phyloP scores from a whole-genome alignment of 2,329 filamentous ascomycete genomes.

The Acarospora socialis region DNA sequence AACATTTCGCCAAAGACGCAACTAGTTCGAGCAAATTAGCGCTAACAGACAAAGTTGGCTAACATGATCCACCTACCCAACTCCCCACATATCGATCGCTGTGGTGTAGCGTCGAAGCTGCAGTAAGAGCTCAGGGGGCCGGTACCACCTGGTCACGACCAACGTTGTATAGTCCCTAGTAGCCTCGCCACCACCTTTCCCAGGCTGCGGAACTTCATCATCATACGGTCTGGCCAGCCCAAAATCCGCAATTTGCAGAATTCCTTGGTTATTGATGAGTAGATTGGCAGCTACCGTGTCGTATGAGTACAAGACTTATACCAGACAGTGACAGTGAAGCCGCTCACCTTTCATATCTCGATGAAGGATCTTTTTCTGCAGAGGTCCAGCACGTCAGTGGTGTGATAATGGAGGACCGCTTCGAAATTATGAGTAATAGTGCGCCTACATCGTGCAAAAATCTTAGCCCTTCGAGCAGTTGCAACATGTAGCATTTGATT shows the following conservation, averaged over 20 bases:
- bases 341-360: conserved; percentile 73
- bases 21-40: conserved; percentile 31
- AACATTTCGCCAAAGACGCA: conserved; percentile 99
- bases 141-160: conserved; percentile 94
- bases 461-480: conserved; percentile 74
- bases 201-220: conserved; percentile 61
- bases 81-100: conserved; percentile 96
- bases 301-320: neutral
- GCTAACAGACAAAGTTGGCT: neutral
- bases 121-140: conserved; percentile 81
- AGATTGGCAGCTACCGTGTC: conserved; percentile 61
- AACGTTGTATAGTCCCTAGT: conserved; percentile 87
- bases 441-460: conserved; percentile 64
- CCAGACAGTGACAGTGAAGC: neutral
- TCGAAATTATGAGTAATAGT: conserved; percentile 8
- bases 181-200: conserved; percentile 69
- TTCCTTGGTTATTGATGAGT: conserved; percentile 84
- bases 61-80: conserved; percentile 51
- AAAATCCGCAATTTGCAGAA: conserved; percentile 94
- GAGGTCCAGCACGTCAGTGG: conserved; percentile 19
- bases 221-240: conserved; percentile 89
- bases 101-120: conserved; percentile 87
- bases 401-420: neutral
- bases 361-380: conserved; percentile 64
- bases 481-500: conserved; percentile 95